phyloP scores from a whole-genome alignment of 2,329 filamentous ascomycete species.

The Aspergillus neoniger region DNA sequence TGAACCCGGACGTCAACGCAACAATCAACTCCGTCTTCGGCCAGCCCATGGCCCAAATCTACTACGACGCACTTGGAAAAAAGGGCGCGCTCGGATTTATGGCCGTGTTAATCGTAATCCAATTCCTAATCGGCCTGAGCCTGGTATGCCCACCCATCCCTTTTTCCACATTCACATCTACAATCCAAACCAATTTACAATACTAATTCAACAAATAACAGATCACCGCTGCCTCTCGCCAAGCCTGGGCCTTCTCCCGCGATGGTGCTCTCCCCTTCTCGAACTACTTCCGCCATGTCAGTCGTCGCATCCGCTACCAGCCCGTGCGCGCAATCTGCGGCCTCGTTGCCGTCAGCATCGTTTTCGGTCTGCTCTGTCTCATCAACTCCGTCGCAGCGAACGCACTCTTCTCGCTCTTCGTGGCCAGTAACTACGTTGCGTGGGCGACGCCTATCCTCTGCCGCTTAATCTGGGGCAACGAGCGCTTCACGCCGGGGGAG shows the following conservation, averaged over 20 bases:
- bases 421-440: slow-evolving; percentile 63
- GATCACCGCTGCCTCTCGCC: slow-evolving; percentile 60
- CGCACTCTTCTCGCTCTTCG: slow-evolving; percentile 57
- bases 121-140: slow-evolving; percentile 63
- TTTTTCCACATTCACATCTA: background rate
- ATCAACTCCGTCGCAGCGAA: slow-evolving; percentile 60
- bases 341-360: slow-evolving; percentile 51
- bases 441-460: slow-evolving; percentile 62
- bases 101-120: slow-evolving; percentile 60
- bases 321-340: slow-evolving; percentile 60
- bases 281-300: slow-evolving; percentile 58
- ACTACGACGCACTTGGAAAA: slow-evolving; percentile 63
- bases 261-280: slow-evolving; percentile 65
- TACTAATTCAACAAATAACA: slow-evolving; percentile 19
- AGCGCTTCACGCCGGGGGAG: slow-evolving; percentile 60
- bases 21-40: slow-evolving; percentile 55
- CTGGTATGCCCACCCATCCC: slow-evolving; percentile 36
- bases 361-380: slow-evolving; percentile 60
- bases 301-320: slow-evolving; percentile 57
- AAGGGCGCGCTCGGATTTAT: slow-evolving; percentile 61
- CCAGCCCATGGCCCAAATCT: slow-evolving; percentile 62
- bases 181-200: accelerated
- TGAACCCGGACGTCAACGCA: slow-evolving; percentile 54
- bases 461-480: slow-evolving; percentile 59
- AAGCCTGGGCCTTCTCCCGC: slow-evolving; percentile 65